phyloP scores from a whole-genome alignment of 2,329 filamentous ascomycete genomes.

The Chrysosporium keratinophilum region DNA sequence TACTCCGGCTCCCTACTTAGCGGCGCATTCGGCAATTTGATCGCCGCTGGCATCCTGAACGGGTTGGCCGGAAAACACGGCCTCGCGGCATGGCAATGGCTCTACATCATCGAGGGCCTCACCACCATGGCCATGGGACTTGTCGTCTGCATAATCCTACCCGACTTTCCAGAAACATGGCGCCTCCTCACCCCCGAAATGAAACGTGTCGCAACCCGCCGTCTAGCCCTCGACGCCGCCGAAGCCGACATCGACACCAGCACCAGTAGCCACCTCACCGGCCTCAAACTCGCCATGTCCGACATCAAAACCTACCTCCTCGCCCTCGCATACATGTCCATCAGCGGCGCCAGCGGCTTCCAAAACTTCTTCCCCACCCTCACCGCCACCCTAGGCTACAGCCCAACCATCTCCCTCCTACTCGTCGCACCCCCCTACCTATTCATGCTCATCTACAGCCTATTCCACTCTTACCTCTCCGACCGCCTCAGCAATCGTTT shows the following conservation, averaged over 20 bases:
- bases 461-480: slow-evolving; percentile 37
- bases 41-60: slow-evolving; percentile 43
- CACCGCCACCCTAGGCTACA: slow-evolving; percentile 38
- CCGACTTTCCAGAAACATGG: slow-evolving; percentile 40
- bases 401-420: slow-evolving; percentile 40
- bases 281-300: slow-evolving; percentile 43
- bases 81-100: slow-evolving; percentile 32
- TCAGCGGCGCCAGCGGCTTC: slow-evolving; percentile 43
- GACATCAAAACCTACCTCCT: slow-evolving; percentile 43
- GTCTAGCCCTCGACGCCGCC: slow-evolving; percentile 43
- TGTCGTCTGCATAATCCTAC: slow-evolving; percentile 26
- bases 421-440: slow-evolving; percentile 46
- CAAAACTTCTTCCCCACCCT: slow-evolving; percentile 49
- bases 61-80: slow-evolving; percentile 30
- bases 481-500: slow-evolving; percentile 40
- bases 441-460: slow-evolving; percentile 43
- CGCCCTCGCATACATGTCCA: slow-evolving; percentile 39
- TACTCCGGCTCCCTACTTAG: slow-evolving; percentile 43
- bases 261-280: slow-evolving; percentile 40
- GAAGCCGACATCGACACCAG: slow-evolving; percentile 42
- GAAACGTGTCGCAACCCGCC: slow-evolving; percentile 38
- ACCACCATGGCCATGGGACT: slow-evolving; percentile 30
- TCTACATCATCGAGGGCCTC: slow-evolving; percentile 33
- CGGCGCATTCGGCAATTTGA: slow-evolving; percentile 45
- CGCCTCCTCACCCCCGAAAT: slow-evolving; percentile 35